Conservation (phyloP, 352 stramenopile species). For the Phytophthora sansomeana region DNA sequence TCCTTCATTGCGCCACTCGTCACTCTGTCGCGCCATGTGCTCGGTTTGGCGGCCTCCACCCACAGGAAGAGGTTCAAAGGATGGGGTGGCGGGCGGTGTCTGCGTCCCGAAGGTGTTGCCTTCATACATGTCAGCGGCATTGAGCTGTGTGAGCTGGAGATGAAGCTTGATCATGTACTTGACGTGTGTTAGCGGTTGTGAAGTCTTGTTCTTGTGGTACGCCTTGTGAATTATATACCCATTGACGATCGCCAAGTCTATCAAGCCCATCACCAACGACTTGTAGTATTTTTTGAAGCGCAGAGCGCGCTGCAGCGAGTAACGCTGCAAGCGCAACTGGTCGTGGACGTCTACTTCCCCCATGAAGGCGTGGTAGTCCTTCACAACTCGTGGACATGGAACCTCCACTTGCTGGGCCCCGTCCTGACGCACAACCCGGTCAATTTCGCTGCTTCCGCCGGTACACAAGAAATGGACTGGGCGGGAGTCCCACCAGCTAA, state of each 20-base stretch:
- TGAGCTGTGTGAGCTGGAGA: conserved; percentile 2
- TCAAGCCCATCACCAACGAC: conserved; percentile 14
- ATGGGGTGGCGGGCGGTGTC: too few relatives aligned
- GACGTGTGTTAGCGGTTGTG: conserved; percentile 1
- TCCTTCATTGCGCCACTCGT: too few relatives aligned
- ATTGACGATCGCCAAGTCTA: conserved; percentile 32
- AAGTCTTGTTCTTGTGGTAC: conserved; percentile 5
- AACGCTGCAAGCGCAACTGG: conserved; percentile 21
- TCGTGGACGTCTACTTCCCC: conserved; percentile 25
- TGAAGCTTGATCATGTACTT: conserved; percentile 26
- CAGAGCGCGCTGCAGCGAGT: conserved; percentile 14
- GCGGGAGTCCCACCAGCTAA: conserved; percentile 17
- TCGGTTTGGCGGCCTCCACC: too few relatives aligned
- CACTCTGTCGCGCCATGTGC: too few relatives aligned
- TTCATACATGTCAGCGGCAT: conserved; percentile 16
- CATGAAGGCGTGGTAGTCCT: conserved; percentile 24
- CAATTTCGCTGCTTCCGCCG: not conserved
- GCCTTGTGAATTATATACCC: conserved; percentile 26
- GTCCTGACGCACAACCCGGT: conserved; percentile 8
- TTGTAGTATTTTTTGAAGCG: conserved; percentile 37
- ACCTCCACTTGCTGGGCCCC: conserved; percentile 1
- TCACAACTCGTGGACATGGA: not conserved
- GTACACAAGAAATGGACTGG: conserved; percentile 23
- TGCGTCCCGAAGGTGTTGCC: conserved; percentile 9
- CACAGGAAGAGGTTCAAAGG: too few relatives aligned